A percentile compares a stretch with the other conserved stretches of the same genome.
phyloP scores from a whole-genome alignment of 1,139 yeast species.

The Kodamaea alishanica region DNA sequence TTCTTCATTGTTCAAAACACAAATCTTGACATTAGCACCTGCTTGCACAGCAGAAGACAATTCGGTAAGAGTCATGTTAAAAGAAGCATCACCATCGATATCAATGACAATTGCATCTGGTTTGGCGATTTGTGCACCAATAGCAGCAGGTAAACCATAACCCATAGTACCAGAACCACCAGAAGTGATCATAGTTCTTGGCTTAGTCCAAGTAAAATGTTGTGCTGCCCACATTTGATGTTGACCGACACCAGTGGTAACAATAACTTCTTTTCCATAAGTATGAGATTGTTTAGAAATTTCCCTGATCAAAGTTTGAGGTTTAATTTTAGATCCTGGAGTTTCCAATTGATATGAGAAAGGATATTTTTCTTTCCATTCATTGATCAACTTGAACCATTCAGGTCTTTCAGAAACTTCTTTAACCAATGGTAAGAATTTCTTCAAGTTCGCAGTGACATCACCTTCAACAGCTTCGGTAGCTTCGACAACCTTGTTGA shows the following conservation, averaged over 20 bases:
- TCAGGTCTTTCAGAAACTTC: slow-evolving; percentile 60
- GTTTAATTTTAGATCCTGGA: slow-evolving; percentile 80
- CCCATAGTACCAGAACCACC: slow-evolving; percentile 99
- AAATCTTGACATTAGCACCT: slow-evolving; percentile 80
- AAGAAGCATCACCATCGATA: slow-evolving; percentile 97
- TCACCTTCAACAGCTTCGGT: slow-evolving; percentile 98
- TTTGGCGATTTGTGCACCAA: slow-evolving; percentile 95
- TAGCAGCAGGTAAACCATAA: slow-evolving; percentile 93
- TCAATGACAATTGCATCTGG: slow-evolving; percentile 95
- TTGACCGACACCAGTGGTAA: slow-evolving; percentile 98
- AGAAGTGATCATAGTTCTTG: slow-evolving; percentile 90
- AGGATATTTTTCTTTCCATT: slow-evolving; percentile 87
- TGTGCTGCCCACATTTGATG: slow-evolving; percentile 99
- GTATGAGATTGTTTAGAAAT: slow-evolving; percentile 68
- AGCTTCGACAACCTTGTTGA: slow-evolving; percentile 95
- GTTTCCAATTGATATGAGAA: slow-evolving; percentile 74
- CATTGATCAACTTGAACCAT: slow-evolving; percentile 71
- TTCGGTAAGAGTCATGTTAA: slow-evolving; percentile 95
- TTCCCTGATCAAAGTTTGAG: slow-evolving; percentile 84
- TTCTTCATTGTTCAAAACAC: slow-evolving; percentile 92
- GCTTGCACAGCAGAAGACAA: slow-evolving; percentile 93
- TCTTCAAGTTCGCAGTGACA: slow-evolving; percentile 71
- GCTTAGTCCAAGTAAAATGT: slow-evolving; percentile 87
- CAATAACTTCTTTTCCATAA: slow-evolving; percentile 71
- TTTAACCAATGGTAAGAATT: slow-evolving; percentile 67